A percentile compares a stretch with the other conserved stretches of the same genome.
These are phyloP conservation scores for Lathyrus aphaca DNA, from an alignment of 306 rosid species.

Conservation along the genomic window DNA sequence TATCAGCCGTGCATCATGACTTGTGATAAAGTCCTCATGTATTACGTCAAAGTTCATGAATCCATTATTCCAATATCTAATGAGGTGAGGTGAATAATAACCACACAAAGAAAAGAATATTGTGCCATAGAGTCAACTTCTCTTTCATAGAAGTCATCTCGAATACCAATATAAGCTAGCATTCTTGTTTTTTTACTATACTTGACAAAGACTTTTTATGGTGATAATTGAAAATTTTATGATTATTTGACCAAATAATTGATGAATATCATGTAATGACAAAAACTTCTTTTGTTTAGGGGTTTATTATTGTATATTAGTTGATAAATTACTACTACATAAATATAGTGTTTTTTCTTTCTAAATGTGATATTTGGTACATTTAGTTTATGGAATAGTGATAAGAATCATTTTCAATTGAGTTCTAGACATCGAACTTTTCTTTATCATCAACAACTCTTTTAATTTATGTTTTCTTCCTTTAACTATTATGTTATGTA, in stretches of 20 bases:
- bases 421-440: too few relatives aligned
- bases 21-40: neutral
- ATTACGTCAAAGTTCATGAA: neutral
- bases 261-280: neutral
- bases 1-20: constrained; percentile 28
- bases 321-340: too few relatives aligned
- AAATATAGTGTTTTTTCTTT: too few relatives aligned
- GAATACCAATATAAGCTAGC: constrained; percentile 13
- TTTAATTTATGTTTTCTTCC: too few relatives aligned
- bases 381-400: too few relatives aligned
- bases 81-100: neutral
- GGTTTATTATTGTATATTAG: too few relatives aligned
- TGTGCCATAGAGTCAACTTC: constrained; percentile 14
- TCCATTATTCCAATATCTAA: neutral
- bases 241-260: neutral
- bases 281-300: neutral
- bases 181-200: neutral
- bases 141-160: neutral
- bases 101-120: neutral
- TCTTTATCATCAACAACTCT: too few relatives aligned
- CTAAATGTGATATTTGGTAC: too few relatives aligned
- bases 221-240: neutral
- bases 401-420: too few relatives aligned
- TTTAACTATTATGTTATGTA: too few relatives aligned
- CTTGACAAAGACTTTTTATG: too few relatives aligned